Conservation (phyloP, 2,329 filamentous ascomycete species). For the Coniosporium tulheliwenetii region DNA sequence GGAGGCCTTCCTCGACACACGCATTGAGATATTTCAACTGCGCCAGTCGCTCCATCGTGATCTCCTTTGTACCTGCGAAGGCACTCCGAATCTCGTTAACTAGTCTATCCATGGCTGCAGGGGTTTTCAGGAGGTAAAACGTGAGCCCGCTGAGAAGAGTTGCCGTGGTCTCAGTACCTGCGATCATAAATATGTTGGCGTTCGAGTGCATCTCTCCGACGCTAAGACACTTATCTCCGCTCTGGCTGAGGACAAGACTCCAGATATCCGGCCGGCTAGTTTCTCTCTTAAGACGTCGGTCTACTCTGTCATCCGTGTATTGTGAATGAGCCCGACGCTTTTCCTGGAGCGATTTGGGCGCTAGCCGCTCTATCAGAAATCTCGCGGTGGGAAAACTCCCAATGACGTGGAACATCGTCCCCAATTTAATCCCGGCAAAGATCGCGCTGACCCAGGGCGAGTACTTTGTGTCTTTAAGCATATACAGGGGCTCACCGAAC, state of each 20-base stretch:
- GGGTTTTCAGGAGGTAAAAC: constrained; percentile 25
- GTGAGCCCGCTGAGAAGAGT: constrained; percentile 25
- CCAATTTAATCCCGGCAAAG: constrained; percentile 10
- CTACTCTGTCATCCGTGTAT: constrained; percentile 8
- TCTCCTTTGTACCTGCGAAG: constrained; percentile 17
- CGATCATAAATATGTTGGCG: constrained; percentile 21
- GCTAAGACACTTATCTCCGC: constrained; percentile 6
- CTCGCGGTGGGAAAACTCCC: constrained; percentile 10
- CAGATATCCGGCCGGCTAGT: constrained; percentile 14
- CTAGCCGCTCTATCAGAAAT: background rate
- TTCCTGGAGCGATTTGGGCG: constrained; percentile 1
- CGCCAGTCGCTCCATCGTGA: constrained; percentile 9
- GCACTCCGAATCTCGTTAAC: constrained; percentile 23
- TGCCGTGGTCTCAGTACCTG: constrained; percentile 36
- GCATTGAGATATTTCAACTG: constrained; percentile 24
- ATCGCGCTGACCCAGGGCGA: constrained; percentile 7
- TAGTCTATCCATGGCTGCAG: constrained; percentile 20
- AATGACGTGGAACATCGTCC: constrained; percentile 9
- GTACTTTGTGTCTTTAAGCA: constrained; percentile 1
- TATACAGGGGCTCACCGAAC: constrained; percentile 14
- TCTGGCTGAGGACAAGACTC: constrained; percentile 9
- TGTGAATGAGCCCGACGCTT: background rate
- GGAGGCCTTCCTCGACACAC: constrained; percentile 29
- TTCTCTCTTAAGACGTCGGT: constrained; percentile 11
- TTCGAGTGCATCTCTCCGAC: constrained; percentile 16